These are phyloP conservation scores for Rosa lucieae DNA, from an alignment of 306 rosid genomes.

Conservation along the genomic window DNA sequence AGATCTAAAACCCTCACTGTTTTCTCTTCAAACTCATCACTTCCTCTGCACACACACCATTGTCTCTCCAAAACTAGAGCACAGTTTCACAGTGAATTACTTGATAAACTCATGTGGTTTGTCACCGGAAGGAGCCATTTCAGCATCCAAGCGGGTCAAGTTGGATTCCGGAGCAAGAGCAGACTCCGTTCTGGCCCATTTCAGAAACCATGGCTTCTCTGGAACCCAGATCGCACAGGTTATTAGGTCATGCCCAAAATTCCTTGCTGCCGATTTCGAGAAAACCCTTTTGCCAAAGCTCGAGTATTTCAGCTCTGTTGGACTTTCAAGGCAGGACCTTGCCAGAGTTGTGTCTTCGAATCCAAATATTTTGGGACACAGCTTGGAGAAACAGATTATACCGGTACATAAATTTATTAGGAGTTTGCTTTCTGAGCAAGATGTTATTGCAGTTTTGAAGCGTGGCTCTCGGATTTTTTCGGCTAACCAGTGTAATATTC, in stretches of 20 bases:
- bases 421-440: background rate
- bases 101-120: slow-evolving; percentile 32
- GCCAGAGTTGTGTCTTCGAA: background rate
- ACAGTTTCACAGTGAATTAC: slow-evolving; percentile 21
- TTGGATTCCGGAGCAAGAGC: background rate
- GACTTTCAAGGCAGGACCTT: background rate
- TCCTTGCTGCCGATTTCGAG: background rate
- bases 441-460: background rate
- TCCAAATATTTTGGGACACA: background rate
- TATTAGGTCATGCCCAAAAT: background rate
- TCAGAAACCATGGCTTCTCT: slow-evolving; percentile 5
- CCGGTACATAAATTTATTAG: background rate
- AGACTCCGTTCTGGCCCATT: slow-evolving; percentile 5
- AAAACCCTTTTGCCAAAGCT: background rate
- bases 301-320: background rate
- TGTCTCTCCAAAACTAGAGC: background rate
- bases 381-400: background rate
- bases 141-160: slow-evolving; percentile 5
- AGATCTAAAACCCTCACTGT: background rate
- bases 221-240: background rate
- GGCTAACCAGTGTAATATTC: background rate
- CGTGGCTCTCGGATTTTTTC: background rate
- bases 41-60: background rate
- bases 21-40: background rate
- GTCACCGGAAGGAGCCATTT: slow-evolving; percentile 16